Conservation (phyloP, 768 basidiomycete species). For the Suillus paluster region DNA sequence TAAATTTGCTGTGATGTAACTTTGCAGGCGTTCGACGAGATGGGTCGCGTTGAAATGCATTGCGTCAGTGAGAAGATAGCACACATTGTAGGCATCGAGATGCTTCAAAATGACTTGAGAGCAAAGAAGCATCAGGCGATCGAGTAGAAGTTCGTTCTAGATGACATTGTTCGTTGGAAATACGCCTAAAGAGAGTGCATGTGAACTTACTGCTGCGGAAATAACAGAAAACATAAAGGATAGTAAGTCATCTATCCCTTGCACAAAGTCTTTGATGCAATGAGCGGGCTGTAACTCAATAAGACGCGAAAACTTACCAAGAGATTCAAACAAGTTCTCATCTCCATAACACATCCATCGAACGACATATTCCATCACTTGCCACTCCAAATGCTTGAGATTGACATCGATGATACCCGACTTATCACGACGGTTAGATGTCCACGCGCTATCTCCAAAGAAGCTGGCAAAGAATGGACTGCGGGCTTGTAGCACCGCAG, state of each 20-base stretch:
- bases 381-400: constrained; percentile 74
- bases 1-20: constrained; percentile 81
- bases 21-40: constrained; percentile 72
- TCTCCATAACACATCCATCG: constrained; percentile 77
- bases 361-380: constrained; percentile 76
- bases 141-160: constrained; percentile 89
- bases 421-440: constrained; percentile 56
- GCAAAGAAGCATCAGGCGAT: constrained; percentile 82
- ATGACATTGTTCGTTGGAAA: not conserved
- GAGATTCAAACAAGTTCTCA: constrained; percentile 70
- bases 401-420: constrained; percentile 64
- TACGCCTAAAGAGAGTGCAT: not conserved
- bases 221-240: constrained; percentile 89
- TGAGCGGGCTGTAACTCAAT: constrained; percentile 8
- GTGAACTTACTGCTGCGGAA: constrained; percentile 70
- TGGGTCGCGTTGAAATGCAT: constrained; percentile 72
- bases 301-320: constrained; percentile 51
- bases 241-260: constrained; percentile 73
- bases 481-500: constrained; percentile 77
- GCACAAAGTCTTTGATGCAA: constrained; percentile 55
- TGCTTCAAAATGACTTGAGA: constrained; percentile 72
- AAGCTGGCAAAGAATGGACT: constrained; percentile 85
- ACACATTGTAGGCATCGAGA: constrained; percentile 75
- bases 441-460: constrained; percentile 87
- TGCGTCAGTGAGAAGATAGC: constrained; percentile 81